Evolutionary conservation across 2,329 filamentous ascomycete species (phyloP), one percentile per base, ranked within the genome.

Genomic region (Fusarium nanum): DNA sequence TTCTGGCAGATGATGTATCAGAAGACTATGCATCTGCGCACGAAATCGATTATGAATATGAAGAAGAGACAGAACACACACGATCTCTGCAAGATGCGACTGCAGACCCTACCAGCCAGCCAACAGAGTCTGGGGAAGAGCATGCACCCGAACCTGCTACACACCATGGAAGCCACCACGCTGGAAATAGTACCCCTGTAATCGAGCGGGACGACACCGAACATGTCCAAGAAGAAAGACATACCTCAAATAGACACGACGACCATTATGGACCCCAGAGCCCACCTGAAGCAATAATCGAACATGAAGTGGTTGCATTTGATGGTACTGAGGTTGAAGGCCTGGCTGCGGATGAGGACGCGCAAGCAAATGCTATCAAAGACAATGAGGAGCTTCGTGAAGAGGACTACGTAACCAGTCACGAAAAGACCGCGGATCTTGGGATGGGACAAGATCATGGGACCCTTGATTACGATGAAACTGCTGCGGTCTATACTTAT

Each of bases 21-120:
- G 63, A 72, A 40, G 67, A 64, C 27, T 49, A 66, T 40, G 54
- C 47, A 48, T 68, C 64, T 40, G 42, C 67, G 37, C 70, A 78
- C 42, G 77, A 77, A 66, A 77, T 78, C 50, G 75, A 78, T 55
- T 78, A 78, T 49, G 75, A 77, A 49, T 44, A 73, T 37, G 75
- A 74, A 22, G 75, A 75, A 22, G 55, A 67, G 23, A 60, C 63
- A 4, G 75, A 75, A 32, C 67, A 62, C 42, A 37, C 62, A 34
- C 50, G 56, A 23, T 16, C 40, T 23, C 55, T 55, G 49, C 22
- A 58, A 13, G 57, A 60, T 16, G 45, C 23, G 37, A 56, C 56
- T 32, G 25, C 49, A 42, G 56, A 65, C n/a, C 56, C 68, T 10
- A 64, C 64, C 22, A 60, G 60, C 16, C 71, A 34, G 27, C 16